phyloP scores from a whole-genome alignment of 805 yeast species.

The Candida broadrunensis region DNA sequence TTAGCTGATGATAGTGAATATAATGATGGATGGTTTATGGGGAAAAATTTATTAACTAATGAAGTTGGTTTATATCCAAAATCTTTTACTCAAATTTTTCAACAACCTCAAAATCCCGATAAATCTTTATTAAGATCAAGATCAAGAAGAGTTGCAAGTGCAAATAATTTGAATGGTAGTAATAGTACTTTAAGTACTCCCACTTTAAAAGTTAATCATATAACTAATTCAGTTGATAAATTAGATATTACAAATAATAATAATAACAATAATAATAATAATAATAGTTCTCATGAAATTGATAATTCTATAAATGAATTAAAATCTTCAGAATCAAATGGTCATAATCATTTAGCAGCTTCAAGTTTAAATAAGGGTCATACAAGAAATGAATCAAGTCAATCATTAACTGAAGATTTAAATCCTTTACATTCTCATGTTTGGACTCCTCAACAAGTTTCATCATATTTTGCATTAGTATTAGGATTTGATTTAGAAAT shows the following conservation, averaged over 20 bases:
- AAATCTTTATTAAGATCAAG: constrained; percentile 41
- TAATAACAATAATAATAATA: not conserved
- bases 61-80: constrained; percentile 89
- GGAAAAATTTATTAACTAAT: constrained; percentile 68
- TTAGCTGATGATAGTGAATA: constrained; percentile 91
- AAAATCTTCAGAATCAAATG: too few relatives aligned
- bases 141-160: constrained; percentile 45
- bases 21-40: constrained; percentile 97
- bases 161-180: constrained; percentile 3
- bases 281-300: not conserved
- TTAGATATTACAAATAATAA: not conserved
- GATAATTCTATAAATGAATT: constrained; percentile 43
- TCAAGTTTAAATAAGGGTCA: not conserved
- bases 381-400: constrained; percentile 8
- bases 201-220: constrained; percentile 1
- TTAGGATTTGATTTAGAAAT: constrained; percentile 71
- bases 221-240: constrained; percentile 5
- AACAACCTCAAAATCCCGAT: constrained; percentile 12
- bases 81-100: constrained; percentile 66
- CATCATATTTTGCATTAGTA: constrained; percentile 64
- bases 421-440: constrained; percentile 47
- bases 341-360: not conserved
- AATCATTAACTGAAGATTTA: constrained; percentile 26
- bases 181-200: constrained; percentile 2
- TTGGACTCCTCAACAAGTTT: constrained; percentile 90